A percentile compares a stretch with the other conserved stretches of the same genome.
phyloP scores from a whole-genome alignment of 495 filamentous ascomycete genomes.

The Endocarpon pusillum region DNA sequence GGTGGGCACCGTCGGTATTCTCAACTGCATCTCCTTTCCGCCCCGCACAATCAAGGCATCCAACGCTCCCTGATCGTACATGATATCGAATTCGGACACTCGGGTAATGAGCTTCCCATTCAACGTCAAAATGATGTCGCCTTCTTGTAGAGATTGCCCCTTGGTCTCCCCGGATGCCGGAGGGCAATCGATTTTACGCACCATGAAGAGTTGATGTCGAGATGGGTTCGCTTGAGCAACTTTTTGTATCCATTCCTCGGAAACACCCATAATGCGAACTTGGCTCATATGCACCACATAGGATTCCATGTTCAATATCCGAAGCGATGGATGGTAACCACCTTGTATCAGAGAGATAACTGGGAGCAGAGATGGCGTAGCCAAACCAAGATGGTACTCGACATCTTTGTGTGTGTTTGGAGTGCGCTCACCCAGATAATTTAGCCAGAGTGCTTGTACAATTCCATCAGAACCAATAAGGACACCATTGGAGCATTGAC shows the following conservation, averaged over 20 bases:
- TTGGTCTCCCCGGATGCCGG: slow-evolving; percentile 24
- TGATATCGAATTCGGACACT: slow-evolving; percentile 82
- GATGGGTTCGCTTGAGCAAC: slow-evolving; percentile 74
- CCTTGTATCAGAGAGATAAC: slow-evolving; percentile 70
- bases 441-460: slow-evolving; percentile 89
- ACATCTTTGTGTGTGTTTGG: slow-evolving; percentile 68
- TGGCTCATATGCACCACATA: slow-evolving; percentile 93
- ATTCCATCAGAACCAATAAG: slow-evolving; percentile 78
- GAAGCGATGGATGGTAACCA: slow-evolving; percentile 57
- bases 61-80: slow-evolving; percentile 78
- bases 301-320: slow-evolving; percentile 86
- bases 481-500: slow-evolving; percentile 90
- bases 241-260: slow-evolving; percentile 84
- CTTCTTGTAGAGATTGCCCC: slow-evolving; percentile 51
- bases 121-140: slow-evolving; percentile 81
- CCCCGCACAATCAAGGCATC: slow-evolving; percentile 79
- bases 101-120: slow-evolving; percentile 86
- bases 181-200: slow-evolving; percentile 75
- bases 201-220: slow-evolving; percentile 94
- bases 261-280: slow-evolving; percentile 94
- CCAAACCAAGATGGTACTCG: slow-evolving; percentile 90
- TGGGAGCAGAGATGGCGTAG: slow-evolving; percentile 73
- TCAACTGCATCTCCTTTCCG: slow-evolving; percentile 57
- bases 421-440: slow-evolving; percentile 81
- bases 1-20: slow-evolving; percentile 73